These are phyloP conservation scores for Balansia obtecta DNA, from an alignment of 2,329 filamentous ascomycete species.

Conservation along the genomic window DNA sequence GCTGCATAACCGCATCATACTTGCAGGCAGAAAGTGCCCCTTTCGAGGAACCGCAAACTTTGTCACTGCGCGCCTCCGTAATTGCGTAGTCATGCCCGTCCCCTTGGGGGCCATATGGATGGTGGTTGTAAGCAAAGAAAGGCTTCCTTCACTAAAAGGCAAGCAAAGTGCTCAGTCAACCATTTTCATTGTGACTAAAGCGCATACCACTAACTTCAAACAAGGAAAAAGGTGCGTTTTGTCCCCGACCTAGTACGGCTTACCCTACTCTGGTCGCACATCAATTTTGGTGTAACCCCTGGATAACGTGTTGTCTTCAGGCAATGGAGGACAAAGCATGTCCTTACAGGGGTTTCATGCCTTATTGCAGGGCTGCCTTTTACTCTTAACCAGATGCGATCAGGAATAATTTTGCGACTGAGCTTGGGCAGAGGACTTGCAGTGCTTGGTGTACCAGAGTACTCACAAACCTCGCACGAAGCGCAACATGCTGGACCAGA, in stretches of 20 bases:
- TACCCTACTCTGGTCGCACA: conserved; percentile 10
- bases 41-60: neutral
- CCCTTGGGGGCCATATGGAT: neutral
- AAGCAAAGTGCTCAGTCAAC: neutral
- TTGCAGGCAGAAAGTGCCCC: neutral
- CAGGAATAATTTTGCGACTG: too few species aligned
- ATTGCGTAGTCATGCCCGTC: neutral
- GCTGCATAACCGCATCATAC: too few species aligned
- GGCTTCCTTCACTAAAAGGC: neutral
- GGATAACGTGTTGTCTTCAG: conserved; percentile 5
- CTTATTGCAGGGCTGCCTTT: conserved; percentile 8
- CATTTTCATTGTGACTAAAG: conserved; percentile 6
- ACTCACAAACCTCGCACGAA: neutral
- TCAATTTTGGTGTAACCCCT: conserved; percentile 7
- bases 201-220: neutral
- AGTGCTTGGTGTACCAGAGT: too few species aligned
- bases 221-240: neutral
- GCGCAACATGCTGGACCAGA: neutral
- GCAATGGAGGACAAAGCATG: conserved; percentile 4
- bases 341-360: conserved; percentile 10
- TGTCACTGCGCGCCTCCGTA: neutral
- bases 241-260: conserved; percentile 6
- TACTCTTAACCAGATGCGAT: neutral
- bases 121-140: neutral
- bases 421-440: too few species aligned